These are phyloP conservation scores for Cyclocybe cylindracea DNA, from an alignment of 768 basidiomycete genomes.

Conservation along the genomic window DNA sequence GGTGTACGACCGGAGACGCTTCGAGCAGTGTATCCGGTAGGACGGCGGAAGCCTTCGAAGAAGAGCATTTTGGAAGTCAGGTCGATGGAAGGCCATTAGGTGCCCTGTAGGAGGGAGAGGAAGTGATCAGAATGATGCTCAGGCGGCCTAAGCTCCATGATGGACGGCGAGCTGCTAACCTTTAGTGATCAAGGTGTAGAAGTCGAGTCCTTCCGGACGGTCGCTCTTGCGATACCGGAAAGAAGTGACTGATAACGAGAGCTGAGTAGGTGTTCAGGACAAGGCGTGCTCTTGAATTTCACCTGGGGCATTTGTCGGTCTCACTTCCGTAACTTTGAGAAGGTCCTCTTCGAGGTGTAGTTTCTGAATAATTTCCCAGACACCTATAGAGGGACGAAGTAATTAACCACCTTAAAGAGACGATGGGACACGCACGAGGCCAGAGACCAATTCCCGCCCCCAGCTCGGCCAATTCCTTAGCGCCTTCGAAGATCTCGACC, in stretches of 20 bases:
- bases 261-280: neutral
- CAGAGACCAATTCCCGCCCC: conserved; percentile 67
- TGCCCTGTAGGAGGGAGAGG: conserved; percentile 34
- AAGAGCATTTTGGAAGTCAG: conserved; percentile 65
- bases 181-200: conserved; percentile 55
- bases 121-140: neutral
- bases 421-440: conserved; percentile 33
- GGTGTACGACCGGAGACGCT: conserved; percentile 58
- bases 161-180: conserved; percentile 36
- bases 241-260: conserved; percentile 39
- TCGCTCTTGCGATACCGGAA: conserved; percentile 66
- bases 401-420: neutral
- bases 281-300: neutral
- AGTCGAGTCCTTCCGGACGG: conserved; percentile 50
- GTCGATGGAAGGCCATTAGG: conserved; percentile 58
- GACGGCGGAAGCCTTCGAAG: conserved; percentile 47
- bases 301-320: conserved; percentile 44
- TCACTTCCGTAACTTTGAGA: conserved; percentile 36
- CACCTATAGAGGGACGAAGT: conserved; percentile 29
- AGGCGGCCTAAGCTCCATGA: neutral
- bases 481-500: conserved; percentile 57
- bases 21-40: conserved; percentile 51
- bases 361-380: conserved; percentile 49
- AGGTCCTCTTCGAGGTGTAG: conserved; percentile 50
- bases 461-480: conserved; percentile 48